phyloP scores from a whole-genome alignment of 139 green algal genomes.

The Chlorella vulgaris region DNA sequence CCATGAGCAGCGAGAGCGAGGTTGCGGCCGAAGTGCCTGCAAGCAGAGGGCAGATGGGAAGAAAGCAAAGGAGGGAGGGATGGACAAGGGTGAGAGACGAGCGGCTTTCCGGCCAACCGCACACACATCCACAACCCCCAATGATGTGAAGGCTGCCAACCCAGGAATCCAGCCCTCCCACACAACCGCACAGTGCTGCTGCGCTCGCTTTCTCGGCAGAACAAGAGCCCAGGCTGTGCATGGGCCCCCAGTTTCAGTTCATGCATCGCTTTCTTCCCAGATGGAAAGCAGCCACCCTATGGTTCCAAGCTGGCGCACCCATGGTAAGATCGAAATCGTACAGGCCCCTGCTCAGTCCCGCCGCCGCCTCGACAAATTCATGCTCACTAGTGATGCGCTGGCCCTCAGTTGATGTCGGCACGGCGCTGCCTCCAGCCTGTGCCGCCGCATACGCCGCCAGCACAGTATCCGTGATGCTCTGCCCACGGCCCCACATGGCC shows the following conservation, averaged over 20 bases:
- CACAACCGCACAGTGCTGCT: too few relatives aligned
- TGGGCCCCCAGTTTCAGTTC: too few relatives aligned
- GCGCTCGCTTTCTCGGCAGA: too few relatives aligned
- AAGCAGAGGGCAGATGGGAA: neutral
- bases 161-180: too few relatives aligned
- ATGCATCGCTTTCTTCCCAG: too few relatives aligned
- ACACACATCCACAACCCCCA: too few relatives aligned
- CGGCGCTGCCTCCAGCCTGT: neutral
- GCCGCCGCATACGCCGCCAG: slow-evolving; percentile 42
- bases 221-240: too few relatives aligned
- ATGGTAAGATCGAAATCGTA: slow-evolving; percentile 54
- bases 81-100: too few relatives aligned
- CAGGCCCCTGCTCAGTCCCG: slow-evolving; percentile 38
- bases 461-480: slow-evolving; percentile 33
- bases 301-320: too few relatives aligned
- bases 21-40: slow-evolving; percentile 42
- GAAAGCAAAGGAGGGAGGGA: neutral
- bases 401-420: neutral
- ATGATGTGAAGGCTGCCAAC: too few relatives aligned
- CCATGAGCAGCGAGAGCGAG: slow-evolving; percentile 52
- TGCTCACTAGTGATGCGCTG: slow-evolving; percentile 6
- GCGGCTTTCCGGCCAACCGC: too few relatives aligned
- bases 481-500: slow-evolving; percentile 13
- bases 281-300: too few relatives aligned
- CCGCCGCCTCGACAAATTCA: slow-evolving; percentile 40